Percentiles rank a stretch among this genome's conserved stretches.
phyloP scores from a whole-genome alignment of 2,329 filamentous ascomycete species.

The Polytolypa hystricis region DNA sequence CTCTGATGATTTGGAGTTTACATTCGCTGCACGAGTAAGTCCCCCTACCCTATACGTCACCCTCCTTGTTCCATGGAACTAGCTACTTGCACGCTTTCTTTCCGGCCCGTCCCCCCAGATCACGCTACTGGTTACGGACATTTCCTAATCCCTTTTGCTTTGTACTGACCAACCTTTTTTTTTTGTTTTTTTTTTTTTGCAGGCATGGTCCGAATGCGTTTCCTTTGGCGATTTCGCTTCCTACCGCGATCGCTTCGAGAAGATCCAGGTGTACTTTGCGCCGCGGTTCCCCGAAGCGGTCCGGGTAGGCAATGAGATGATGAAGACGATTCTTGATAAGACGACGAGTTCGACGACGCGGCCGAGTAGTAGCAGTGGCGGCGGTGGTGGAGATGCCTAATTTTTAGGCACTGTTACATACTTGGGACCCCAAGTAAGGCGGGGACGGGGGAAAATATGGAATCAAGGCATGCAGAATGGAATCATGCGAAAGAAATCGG shows the following conservation, averaged over 20 bases:
- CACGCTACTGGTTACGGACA: too few species aligned
- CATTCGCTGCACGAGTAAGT: slow-evolving; percentile 71
- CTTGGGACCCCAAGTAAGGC: too few species aligned
- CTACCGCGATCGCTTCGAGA: slow-evolving; percentile 82
- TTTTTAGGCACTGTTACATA: too few species aligned
- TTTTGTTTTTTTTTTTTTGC: not conserved
- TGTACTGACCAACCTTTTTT: not conserved
- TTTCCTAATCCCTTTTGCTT: too few species aligned
- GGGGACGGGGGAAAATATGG: too few species aligned
- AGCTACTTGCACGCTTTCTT: not conserved
- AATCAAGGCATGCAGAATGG: too few species aligned
- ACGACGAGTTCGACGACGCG: too few species aligned
- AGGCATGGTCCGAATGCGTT: slow-evolving; percentile 92
- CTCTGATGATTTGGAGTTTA: slow-evolving; percentile 94
- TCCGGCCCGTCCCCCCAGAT: too few species aligned
- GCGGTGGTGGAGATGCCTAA: too few species aligned
- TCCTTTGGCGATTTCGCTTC: slow-evolving; percentile 83
- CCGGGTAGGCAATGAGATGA: slow-evolving; percentile 89
- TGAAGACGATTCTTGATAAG: slow-evolving; percentile 84
- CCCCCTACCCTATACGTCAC: not conserved
- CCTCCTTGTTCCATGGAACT: not conserved
- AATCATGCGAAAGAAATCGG: too few species aligned
- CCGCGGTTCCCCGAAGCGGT: slow-evolving; percentile 80
- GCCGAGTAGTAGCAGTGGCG: too few species aligned
- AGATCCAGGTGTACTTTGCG: slow-evolving; percentile 83